These are phyloP conservation scores for Pochonia chlamydosporia DNA, from an alignment of 2,329 filamentous ascomycete genomes.

Conservation along the genomic window DNA sequence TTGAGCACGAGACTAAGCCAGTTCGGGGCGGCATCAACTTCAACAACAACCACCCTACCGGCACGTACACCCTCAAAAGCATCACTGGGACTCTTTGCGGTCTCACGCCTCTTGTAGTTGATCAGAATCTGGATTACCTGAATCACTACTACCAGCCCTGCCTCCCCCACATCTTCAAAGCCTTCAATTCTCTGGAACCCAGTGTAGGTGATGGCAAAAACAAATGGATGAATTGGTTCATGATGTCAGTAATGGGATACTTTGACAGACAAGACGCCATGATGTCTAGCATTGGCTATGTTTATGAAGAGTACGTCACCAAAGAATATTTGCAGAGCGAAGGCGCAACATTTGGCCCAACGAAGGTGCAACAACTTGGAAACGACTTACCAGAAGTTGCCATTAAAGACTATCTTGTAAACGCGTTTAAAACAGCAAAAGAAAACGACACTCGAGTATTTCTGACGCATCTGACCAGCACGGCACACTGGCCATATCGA, in stretches of 20 bases:
- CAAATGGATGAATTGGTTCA: slow-evolving; percentile 26
- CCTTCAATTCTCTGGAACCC: slow-evolving; percentile 21
- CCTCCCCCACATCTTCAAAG: slow-evolving; percentile 29
- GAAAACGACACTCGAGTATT: slow-evolving; percentile 26
- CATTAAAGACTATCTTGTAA: slow-evolving; percentile 25
- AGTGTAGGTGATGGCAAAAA: slow-evolving; percentile 13
- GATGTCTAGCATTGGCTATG: slow-evolving; percentile 25
- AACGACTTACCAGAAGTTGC: no score
- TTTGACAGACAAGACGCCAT: slow-evolving; percentile 28
- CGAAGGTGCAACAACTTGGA: no score
- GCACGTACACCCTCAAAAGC: slow-evolving; percentile 39
- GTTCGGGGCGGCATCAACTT: slow-evolving; percentile 33
- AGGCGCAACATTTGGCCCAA: slow-evolving; percentile 21
- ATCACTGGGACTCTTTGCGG: slow-evolving; percentile 35
- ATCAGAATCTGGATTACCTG: slow-evolving; percentile 35
- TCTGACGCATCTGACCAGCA: slow-evolving; percentile 29
- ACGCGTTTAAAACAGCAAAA: slow-evolving; percentile 22
- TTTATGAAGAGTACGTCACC: slow-evolving; percentile 16
- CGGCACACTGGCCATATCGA: slow-evolving; percentile 27
- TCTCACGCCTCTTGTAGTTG: slow-evolving; percentile 32
- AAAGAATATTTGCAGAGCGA: slow-evolving; percentile 23
- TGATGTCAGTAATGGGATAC: slow-evolving; percentile 25
- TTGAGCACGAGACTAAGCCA: slow-evolving; percentile 18
- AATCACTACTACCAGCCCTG: slow-evolving; percentile 41
- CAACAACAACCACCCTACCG: slow-evolving; percentile 32